Evolutionary conservation across 257 asterid genomes (phyloP).

Genomic region (Henckelia pumila): DNA sequence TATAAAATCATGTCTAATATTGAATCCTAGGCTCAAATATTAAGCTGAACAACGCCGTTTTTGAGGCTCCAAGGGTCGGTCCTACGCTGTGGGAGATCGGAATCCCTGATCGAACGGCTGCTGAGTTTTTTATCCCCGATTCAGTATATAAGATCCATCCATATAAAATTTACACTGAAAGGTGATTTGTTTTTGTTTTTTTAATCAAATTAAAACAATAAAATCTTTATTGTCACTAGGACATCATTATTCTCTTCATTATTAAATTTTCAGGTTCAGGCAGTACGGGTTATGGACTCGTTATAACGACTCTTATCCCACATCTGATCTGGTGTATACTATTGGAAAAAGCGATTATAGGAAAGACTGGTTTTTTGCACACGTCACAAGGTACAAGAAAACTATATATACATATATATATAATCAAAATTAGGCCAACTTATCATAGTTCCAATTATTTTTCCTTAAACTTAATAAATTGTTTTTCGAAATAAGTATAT

Average conservation of each 20-base stretch:
- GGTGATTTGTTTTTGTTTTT: too few species aligned
- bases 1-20: too few species aligned
- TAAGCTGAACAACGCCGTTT: too few species aligned
- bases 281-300: conserved; percentile 45
- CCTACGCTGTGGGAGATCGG: background rate
- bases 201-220: too few species aligned
- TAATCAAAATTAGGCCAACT: too few species aligned
- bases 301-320: conserved; percentile 39
- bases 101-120: too few species aligned
- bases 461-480: too few species aligned
- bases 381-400: conserved; percentile 36
- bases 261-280: conserved; percentile 32
- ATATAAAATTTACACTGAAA: conserved; percentile 17
- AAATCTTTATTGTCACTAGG: conserved; percentile 26
- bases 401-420: too few species aligned
- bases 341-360: conserved; percentile 33
- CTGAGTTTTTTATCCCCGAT: conserved; percentile 46
- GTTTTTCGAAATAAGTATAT: too few species aligned
- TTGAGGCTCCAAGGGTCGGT: too few species aligned
- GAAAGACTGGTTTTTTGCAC: conserved; percentile 46
- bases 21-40: too few species aligned
- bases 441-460: too few species aligned
- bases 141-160: conserved; percentile 32
- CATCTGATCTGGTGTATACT: conserved; percentile 31
- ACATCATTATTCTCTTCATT: background rate